A percentile compares a stretch with the other conserved stretches of the same genome.
Evolutionary conservation across 441 rosid genomes (phyloP).

Genomic region (Biscutella laevigata): DNA sequence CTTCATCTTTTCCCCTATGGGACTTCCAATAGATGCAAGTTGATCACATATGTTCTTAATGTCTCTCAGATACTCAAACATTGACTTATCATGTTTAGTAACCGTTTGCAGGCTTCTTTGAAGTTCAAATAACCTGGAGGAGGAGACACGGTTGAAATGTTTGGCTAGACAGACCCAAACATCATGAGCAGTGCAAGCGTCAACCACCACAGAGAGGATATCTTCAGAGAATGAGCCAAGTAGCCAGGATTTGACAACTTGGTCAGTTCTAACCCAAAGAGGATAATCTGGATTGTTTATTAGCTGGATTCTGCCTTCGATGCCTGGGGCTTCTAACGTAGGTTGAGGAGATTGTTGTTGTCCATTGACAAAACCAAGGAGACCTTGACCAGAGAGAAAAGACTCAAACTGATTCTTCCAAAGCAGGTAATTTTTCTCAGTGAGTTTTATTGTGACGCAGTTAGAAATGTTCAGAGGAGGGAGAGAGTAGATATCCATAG

Average conservation of each 20-base stretch:
- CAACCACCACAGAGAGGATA: too few species aligned
- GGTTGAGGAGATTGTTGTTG: neutral
- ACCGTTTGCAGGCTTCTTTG: neutral
- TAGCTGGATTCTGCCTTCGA: neutral
- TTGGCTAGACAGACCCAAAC: neutral
- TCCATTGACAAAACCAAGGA: neutral
- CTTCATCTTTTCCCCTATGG: fast-evolving
- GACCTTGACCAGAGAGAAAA: neutral
- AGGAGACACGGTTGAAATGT: neutral
- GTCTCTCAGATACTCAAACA: neutral
- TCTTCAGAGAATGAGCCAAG: too few species aligned
- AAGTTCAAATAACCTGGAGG: neutral
- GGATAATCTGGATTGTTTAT: too few species aligned
- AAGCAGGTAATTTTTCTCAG: too few species aligned
- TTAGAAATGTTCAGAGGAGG: too few species aligned
- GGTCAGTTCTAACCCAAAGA: fast-evolving
- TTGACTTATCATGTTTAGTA: neutral
- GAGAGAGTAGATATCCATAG: too few species aligned
- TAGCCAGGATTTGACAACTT: too few species aligned
- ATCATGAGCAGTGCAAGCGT: neutral
- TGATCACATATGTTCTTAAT: fast-evolving
- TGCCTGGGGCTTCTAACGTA: neutral
- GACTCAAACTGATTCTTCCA: neutral
- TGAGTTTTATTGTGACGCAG: too few species aligned
- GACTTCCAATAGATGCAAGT: neutral